These are phyloP conservation scores for Saxophila tyrrhenica DNA, from an alignment of 495 filamentous ascomycete species.

Conservation along the genomic window DNA sequence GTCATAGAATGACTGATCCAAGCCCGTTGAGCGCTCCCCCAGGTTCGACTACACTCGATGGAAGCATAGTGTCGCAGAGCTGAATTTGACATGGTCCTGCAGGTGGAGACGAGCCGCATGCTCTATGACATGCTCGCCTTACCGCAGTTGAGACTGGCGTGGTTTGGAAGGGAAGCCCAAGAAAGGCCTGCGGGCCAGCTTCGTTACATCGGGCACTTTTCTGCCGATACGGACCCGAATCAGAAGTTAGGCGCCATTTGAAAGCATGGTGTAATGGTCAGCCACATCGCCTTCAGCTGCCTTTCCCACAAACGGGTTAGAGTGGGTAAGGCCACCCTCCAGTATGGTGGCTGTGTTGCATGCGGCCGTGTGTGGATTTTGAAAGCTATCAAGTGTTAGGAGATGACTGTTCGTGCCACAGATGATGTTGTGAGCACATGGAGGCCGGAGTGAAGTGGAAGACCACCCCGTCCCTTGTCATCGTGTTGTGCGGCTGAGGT, in stretches of 20 bases:
- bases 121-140: neutral
- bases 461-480: neutral
- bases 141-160: neutral
- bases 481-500: neutral
- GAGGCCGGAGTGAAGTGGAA: neutral
- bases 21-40: neutral
- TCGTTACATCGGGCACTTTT: neutral
- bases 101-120: neutral
- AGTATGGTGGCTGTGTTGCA: neutral
- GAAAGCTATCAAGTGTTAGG: neutral
- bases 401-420: neutral
- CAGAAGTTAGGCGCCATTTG: neutral
- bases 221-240: neutral
- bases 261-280: neutral
- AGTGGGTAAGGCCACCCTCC: neutral
- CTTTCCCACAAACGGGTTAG: neutral
- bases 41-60: neutral
- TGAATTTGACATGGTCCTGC: neutral
- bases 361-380: neutral
- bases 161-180: neutral
- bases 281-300: constrained; percentile 1
- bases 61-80: neutral
- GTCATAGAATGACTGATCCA: neutral
- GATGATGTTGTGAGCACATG: neutral
- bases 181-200: neutral